Percentiles rank a stretch among this genome's conserved stretches.
phyloP scores from a whole-genome alignment of 2,329 filamentous ascomycete genomes.

The Phoma sp. region DNA sequence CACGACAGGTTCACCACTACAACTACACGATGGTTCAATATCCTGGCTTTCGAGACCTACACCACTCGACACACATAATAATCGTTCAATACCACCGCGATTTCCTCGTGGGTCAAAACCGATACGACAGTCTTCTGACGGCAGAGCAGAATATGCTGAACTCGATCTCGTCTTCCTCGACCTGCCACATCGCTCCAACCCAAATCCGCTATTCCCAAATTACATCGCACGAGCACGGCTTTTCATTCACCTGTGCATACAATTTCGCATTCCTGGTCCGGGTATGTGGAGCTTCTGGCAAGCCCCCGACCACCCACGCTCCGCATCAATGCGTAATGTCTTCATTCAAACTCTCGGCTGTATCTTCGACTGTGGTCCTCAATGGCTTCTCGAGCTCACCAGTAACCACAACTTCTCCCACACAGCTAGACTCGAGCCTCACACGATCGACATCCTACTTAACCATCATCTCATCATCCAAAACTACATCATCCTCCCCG shows the following conservation, averaged over 20 bases:
- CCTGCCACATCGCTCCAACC: constrained; percentile 36
- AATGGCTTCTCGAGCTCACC: constrained; percentile 50
- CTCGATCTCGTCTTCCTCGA: constrained; percentile 52
- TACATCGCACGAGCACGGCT: constrained; percentile 42
- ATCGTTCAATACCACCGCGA: constrained; percentile 15
- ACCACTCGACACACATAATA: constrained; percentile 28
- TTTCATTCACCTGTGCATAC: constrained; percentile 47
- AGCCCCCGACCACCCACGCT: constrained; percentile 40
- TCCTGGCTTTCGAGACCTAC: constrained; percentile 45
- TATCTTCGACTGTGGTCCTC: constrained; percentile 49
- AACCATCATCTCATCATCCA: constrained; percentile 47
- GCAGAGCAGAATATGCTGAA: constrained; percentile 49
- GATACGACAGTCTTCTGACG: constrained; percentile 41
- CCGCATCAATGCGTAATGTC: constrained; percentile 50
- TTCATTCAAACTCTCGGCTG: constrained; percentile 54
- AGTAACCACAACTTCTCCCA: constrained; percentile 32
- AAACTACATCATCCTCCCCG: constrained; percentile 42
- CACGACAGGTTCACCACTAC: constrained; percentile 42
- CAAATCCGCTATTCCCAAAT: constrained; percentile 36
- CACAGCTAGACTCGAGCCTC: constrained; percentile 17
- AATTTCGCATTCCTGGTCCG: constrained; percentile 30
- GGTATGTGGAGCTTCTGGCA: constrained; percentile 40
- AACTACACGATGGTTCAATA: constrained; percentile 42
- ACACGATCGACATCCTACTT: constrained; percentile 34
- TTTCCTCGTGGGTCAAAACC: constrained; percentile 21